Conservation (phyloP, 805 yeast genomes). For the Schwanniomyces pseudopolymorphus region DNA sequence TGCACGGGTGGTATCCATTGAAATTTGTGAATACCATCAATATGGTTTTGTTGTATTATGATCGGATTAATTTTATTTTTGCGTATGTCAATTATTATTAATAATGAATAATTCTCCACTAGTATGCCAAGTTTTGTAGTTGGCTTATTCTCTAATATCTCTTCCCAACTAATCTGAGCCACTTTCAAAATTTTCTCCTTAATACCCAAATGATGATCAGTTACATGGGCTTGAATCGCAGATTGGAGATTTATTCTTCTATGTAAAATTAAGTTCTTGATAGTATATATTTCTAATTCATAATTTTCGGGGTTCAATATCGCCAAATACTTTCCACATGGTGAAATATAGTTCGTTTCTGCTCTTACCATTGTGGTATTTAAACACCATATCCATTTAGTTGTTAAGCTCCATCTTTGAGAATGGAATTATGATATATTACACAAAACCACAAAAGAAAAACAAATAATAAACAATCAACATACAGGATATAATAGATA, state of each 20-base stretch:
- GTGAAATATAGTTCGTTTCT: slow-evolving; percentile 11
- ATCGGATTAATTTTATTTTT: slow-evolving; percentile 21
- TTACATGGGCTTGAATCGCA: not conserved
- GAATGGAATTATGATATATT: not conserved
- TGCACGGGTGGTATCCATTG: slow-evolving; percentile 33
- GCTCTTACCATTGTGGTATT: slow-evolving; percentile 3
- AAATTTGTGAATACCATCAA: slow-evolving; percentile 29
- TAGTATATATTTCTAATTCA: not conserved
- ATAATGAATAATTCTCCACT: slow-evolving; percentile 14
- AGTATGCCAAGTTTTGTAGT: slow-evolving; percentile 33
- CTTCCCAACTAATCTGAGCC: slow-evolving; percentile 24
- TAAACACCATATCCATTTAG: not conserved
- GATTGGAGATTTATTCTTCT: not conserved
- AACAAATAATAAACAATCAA: slow-evolving; percentile 10
- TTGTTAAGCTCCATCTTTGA: not conserved
- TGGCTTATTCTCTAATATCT: slow-evolving; percentile 1
- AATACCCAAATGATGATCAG: not conserved
- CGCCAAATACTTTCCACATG: slow-evolving; percentile 21
- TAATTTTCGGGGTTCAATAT: not conserved
- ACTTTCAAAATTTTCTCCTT: not conserved
- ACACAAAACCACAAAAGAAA: slow-evolving; percentile 4
- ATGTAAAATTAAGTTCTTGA: not conserved
- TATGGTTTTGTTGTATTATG: slow-evolving; percentile 25
- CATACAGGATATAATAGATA: slow-evolving; percentile 10
- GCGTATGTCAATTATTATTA: slow-evolving; percentile 25